phyloP scores from a whole-genome alignment of 495 filamentous ascomycete genomes.

The Xylaria grammica region DNA sequence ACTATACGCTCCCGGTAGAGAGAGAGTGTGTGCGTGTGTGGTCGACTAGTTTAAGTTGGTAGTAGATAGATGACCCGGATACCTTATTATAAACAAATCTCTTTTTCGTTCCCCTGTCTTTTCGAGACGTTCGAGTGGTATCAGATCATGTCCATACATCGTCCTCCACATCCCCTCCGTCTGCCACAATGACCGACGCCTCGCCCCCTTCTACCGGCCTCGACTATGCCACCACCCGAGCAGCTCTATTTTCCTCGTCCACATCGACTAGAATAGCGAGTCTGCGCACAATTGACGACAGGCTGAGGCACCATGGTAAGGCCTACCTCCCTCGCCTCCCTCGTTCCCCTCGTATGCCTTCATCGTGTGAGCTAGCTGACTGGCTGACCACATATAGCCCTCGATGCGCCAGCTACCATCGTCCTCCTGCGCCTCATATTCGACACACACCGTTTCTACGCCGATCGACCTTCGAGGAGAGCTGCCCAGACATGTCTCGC shows the following conservation, averaged over 20 bases:
- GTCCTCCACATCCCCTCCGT: conserved; percentile 25
- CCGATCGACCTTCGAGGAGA: conserved; percentile 80
- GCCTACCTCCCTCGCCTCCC: not conserved
- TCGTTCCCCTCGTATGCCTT: not conserved
- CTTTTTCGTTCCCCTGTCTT: no score
- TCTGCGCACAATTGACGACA: conserved; percentile 53
- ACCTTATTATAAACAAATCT: no score
- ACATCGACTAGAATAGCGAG: conserved; percentile 49
- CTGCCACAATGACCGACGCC: conserved; percentile 52
- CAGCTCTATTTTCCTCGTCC: conserved; percentile 56
- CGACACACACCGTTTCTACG: conserved; percentile 83
- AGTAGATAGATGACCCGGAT: conserved; percentile 1
- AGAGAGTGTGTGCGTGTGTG: not conserved
- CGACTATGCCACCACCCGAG: conserved; percentile 40
- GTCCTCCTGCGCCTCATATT: conserved; percentile 73
- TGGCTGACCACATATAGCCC: conserved; percentile 35
- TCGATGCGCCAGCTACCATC: conserved; percentile 43
- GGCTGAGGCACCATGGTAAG: conserved; percentile 52
- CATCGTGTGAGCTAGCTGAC: conserved; percentile 12
- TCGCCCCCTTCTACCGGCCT: conserved; percentile 38
- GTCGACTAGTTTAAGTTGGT: not conserved
- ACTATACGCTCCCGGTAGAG: not conserved
- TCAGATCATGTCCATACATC: conserved; percentile 38
- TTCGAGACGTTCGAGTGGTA: not conserved
- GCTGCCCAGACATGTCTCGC: conserved; percentile 79